Percentiles rank a stretch among this genome's conserved stretches.
phyloP scores from a whole-genome alignment of 1,139 yeast genomes.

The Pichia sp. region DNA sequence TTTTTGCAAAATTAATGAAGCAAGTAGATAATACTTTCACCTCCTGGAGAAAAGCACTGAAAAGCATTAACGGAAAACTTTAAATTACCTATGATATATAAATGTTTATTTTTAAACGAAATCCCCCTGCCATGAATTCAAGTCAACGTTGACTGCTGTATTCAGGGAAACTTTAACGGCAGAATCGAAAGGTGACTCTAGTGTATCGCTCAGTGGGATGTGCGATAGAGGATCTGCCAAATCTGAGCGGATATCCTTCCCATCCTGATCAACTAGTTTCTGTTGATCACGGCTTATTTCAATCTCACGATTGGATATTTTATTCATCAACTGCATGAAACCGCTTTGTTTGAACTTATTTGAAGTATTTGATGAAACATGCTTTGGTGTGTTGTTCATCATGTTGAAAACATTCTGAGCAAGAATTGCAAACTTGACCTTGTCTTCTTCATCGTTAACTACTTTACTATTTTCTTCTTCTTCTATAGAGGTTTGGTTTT shows the following conservation, averaged over 20 bases:
- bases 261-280: constrained; percentile 27
- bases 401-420: constrained; percentile 32
- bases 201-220: constrained; percentile 1
- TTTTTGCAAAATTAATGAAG: neutral
- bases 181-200: constrained; percentile 12
- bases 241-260: constrained; percentile 12
- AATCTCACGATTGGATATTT: constrained; percentile 32
- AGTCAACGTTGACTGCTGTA: constrained; percentile 4
- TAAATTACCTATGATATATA: neutral
- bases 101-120: constrained; percentile 6
- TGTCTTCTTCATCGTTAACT: constrained; percentile 23
- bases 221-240: constrained; percentile 10
- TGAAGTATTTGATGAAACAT: constrained; percentile 25
- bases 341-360: constrained; percentile 32
- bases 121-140: constrained; percentile 15
- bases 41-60: neutral
- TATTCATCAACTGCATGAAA: constrained; percentile 33
- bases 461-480: constrained; percentile 9
- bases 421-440: constrained; percentile 31
- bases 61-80: neutral
- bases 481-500: constrained; percentile 3
- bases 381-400: constrained; percentile 31
- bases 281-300: constrained; percentile 29
- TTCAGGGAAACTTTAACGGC: constrained; percentile 11
- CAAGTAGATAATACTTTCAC: too few relatives aligned